A percentile compares a stretch with the other conserved stretches of the same genome.
phyloP scores from a whole-genome alignment of 495 filamentous ascomycete species.

The Talaromyces adpressus region DNA sequence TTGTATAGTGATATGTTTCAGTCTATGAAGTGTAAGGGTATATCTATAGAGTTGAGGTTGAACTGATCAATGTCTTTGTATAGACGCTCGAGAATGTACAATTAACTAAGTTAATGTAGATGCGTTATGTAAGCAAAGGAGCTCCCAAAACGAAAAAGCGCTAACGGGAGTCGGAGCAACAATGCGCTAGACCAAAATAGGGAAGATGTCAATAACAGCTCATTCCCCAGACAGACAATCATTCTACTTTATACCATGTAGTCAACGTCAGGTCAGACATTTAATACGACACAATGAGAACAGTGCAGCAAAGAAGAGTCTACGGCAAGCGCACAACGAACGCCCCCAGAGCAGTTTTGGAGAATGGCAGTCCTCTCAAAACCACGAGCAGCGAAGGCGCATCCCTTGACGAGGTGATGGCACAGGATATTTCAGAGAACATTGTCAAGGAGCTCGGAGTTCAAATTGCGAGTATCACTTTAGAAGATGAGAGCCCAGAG shows the following conservation, averaged over 20 bases:
- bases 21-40: neutral
- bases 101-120: too few relatives aligned
- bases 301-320: slow-evolving; percentile 26
- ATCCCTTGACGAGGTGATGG: slow-evolving; percentile 1
- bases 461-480: slow-evolving; percentile 29
- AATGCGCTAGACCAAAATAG: slow-evolving; percentile 18
- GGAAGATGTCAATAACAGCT: slow-evolving; percentile 23
- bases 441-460: slow-evolving; percentile 21
- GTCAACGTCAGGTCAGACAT: neutral
- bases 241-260: neutral
- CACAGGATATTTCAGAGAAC: neutral
- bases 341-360: slow-evolving; percentile 35
- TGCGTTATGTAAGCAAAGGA: neutral
- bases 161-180: slow-evolving; percentile 15
- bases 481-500: slow-evolving; percentile 14
- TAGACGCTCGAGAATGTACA: neutral
- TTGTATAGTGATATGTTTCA: neutral
- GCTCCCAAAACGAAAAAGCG: neutral
- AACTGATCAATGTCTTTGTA: neutral
- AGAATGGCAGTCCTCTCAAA: slow-evolving; percentile 27
- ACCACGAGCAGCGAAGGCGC: neutral
- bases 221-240: neutral
- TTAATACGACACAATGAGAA: slow-evolving; percentile 17
- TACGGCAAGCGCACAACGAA: slow-evolving; percentile 37
- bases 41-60: neutral